Evolutionary conservation across 805 yeast genomes (phyloP), one percentile per base, ranked within the genome.

Genomic region (Saccharomycopsis guyanensis): DNA sequence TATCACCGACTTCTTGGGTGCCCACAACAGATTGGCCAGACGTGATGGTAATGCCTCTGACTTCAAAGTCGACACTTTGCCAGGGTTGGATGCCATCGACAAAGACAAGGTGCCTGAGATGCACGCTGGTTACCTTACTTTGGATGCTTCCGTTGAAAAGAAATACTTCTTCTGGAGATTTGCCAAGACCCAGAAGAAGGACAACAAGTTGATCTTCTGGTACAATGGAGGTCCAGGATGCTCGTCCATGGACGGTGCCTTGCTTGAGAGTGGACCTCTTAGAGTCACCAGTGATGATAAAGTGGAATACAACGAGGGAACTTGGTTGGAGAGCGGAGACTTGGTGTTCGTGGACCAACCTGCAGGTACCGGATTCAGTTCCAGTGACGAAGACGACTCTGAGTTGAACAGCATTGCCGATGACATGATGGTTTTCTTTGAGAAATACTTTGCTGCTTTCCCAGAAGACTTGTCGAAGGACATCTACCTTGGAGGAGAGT

Each of bases 201-300:
- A 56, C 34, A 66, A 71, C 53, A 71, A 71, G 52, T 70, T 84
- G 19, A 72, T 83, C 6, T 72, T 93, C 45, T 93, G 98, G 97
- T 71, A 93, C 19, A 93, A 93, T 61, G 98, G 98, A 34, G 98
- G 98, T 0, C 98, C 98, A 0, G 98, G 98, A 0, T 93, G 98
- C 62, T 88, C 96, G 1, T 88, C 97, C 0, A 79, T 91, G 93
- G 98, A 93, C 64, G 98, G 98, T 13, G 96, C 95, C 0, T 60
- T 93, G 53, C 76, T 89, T 77, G 98, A 93, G 62, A 66, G 80
- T 2, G 98, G 98, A 0, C 97, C 98, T 0, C 75, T 87, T 38
- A 70, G 96, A 45, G 72, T 87, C 16, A 65, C 68, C 53, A 54
- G 59, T 0, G 58, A 72, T 6, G 70, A 67, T 2, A 60, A 70